A percentile compares a stretch with the other conserved stretches of the same genome.
Conservation (phyloP, 164 flowering plant genomes). For the Cinnamomum micranthum region DNA sequence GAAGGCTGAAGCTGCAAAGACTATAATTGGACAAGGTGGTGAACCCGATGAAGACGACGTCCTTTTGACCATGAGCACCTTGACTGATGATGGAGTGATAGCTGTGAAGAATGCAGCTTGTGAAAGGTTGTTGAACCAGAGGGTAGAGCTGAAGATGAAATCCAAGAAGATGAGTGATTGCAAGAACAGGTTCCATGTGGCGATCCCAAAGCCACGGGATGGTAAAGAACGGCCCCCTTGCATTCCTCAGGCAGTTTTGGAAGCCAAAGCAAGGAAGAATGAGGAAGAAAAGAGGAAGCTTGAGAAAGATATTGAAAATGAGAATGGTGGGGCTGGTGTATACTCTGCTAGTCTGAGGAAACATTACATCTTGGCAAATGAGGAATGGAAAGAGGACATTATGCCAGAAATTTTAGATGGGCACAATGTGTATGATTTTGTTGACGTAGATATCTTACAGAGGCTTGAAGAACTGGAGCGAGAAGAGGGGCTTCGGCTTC, state of each 20-base stretch:
- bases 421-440: slow-evolving; percentile 76
- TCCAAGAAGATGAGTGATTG: slow-evolving; percentile 81
- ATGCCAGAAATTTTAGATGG: slow-evolving; percentile 94
- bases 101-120: slow-evolving; percentile 88
- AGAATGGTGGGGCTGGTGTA: slow-evolving; percentile 89
- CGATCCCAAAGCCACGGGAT: slow-evolving; percentile 78
- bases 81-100: slow-evolving; percentile 80
- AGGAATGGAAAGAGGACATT: slow-evolving; percentile 82
- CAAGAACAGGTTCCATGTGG: slow-evolving; percentile 80
- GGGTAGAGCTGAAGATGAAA: slow-evolving; percentile 87
- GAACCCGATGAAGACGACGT: slow-evolving; percentile 52
- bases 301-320: slow-evolving; percentile 78
- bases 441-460: slow-evolving; percentile 65
- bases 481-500: slow-evolving; percentile 58
- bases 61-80: slow-evolving; percentile 79
- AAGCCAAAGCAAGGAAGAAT: slow-evolving; percentile 51
- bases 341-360: slow-evolving; percentile 76
- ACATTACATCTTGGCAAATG: slow-evolving; percentile 62
- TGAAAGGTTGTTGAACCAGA: slow-evolving; percentile 72
- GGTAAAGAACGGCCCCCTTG: slow-evolving; percentile 79
- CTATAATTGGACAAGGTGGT: slow-evolving; percentile 64
- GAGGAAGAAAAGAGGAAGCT: slow-evolving; percentile 60
- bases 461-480: slow-evolving; percentile 80
- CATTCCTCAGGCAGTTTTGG: slow-evolving; percentile 76
- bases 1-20: slow-evolving; percentile 83